Evolutionary conservation across 2,329 filamentous ascomycete genomes (phyloP).

Genomic region (Phialophora tarda): DNA sequence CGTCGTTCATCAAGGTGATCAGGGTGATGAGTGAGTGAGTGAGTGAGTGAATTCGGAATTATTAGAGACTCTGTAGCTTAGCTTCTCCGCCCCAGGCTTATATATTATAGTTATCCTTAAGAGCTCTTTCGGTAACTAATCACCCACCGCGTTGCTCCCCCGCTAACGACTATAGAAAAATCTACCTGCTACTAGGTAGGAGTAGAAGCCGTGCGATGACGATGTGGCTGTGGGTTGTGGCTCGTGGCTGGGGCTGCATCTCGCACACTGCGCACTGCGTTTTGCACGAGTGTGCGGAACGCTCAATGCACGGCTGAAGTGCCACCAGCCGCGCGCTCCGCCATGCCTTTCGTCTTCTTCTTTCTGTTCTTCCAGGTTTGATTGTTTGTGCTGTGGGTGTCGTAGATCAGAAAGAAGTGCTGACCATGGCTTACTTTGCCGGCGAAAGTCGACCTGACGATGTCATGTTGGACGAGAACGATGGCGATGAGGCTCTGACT

Average conservation of each 20-base stretch:
- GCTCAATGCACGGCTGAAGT: neutral
- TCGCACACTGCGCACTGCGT: neutral
- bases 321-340: neutral
- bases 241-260: neutral
- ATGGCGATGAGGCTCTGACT: slow-evolving; percentile 7
- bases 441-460: slow-evolving; percentile 3
- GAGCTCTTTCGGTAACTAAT: no score
- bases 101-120: no score
- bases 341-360: slow-evolving; percentile 2
- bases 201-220: no score
- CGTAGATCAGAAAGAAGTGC: neutral
- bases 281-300: slow-evolving; percentile 5
- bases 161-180: no score
- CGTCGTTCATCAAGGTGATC: neutral
- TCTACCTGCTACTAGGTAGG: no score
- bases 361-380: neutral
- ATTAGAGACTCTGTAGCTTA: no score
- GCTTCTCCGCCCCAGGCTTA: no score
- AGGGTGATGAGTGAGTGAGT: no score
- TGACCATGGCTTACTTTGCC: slow-evolving; percentile 6
- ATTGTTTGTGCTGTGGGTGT: slow-evolving; percentile 1
- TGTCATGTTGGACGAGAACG: slow-evolving; percentile 7
- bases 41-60: no score
- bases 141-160: no score
- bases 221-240: neutral